A percentile compares a stretch with the other conserved stretches of the same genome.
phyloP scores from a whole-genome alignment of 805 yeast genomes.

The Isabelozyma pseudorhagii region DNA sequence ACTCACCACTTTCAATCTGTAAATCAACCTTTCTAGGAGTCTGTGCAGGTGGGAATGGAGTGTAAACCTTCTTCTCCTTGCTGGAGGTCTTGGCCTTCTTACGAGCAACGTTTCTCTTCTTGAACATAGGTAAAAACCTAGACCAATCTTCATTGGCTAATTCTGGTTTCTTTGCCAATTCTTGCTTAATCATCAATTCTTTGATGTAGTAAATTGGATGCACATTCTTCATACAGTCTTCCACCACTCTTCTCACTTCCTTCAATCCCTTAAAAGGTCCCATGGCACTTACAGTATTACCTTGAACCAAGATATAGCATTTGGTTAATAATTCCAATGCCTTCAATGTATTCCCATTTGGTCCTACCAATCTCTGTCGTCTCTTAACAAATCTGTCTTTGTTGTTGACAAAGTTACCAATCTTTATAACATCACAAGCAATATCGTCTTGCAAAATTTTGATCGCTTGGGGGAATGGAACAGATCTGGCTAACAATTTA shows the following conservation, averaged over 20 bases:
- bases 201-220: slow-evolving; percentile 98
- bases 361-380: slow-evolving; percentile 95
- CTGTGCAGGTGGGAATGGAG: slow-evolving; percentile 99
- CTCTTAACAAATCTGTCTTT: slow-evolving; percentile 94
- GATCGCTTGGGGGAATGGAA: slow-evolving; percentile 94
- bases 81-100: slow-evolving; percentile 74
- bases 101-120: slow-evolving; percentile 93
- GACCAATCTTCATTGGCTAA: slow-evolving; percentile 96
- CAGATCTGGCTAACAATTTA: slow-evolving; percentile 90
- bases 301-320: slow-evolving; percentile 95
- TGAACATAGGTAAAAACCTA: slow-evolving; percentile 92
- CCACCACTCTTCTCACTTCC: slow-evolving; percentile 89
- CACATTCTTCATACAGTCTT: slow-evolving; percentile 94
- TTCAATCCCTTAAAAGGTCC: slow-evolving; percentile 93
- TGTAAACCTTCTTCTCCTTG: slow-evolving; percentile 75
- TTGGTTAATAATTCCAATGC: slow-evolving; percentile 94
- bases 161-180: slow-evolving; percentile 91
- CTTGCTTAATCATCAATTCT: slow-evolving; percentile 96
- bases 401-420: slow-evolving; percentile 82
- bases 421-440: slow-evolving; percentile 95
- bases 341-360: slow-evolving; percentile 93
- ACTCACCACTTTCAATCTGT: slow-evolving; percentile 98
- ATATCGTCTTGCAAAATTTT: slow-evolving; percentile 87
- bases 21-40: slow-evolving; percentile 95
- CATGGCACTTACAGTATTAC: slow-evolving; percentile 95